Conservation (phyloP, 2,329 filamentous ascomycete species). For the Orbilia quercus region DNA sequence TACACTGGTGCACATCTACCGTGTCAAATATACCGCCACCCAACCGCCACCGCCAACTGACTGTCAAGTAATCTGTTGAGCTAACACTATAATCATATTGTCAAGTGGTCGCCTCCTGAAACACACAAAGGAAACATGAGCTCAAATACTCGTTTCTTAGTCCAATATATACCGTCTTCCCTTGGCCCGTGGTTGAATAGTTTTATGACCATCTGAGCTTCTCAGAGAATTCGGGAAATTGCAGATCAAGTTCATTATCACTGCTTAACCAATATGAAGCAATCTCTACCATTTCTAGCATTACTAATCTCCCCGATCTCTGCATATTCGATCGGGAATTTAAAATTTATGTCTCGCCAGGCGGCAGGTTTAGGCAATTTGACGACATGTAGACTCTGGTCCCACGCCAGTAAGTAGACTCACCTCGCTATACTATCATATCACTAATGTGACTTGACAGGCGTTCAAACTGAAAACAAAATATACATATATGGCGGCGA, state of each 20-base stretch:
- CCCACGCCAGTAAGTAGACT: constrained; percentile 42
- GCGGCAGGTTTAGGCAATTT: not conserved
- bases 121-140: constrained; percentile 32
- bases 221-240: no score
- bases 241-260: not conserved
- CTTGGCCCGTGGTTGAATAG: no score
- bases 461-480: constrained; percentile 22
- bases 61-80: no score
- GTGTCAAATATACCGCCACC: no score
- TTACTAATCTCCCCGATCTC: constrained; percentile 1
- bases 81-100: constrained; percentile 1
- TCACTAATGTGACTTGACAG: constrained; percentile 7
- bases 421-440: not conserved
- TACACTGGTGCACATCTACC: no score
- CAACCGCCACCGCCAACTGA: no score
- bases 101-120: not conserved
- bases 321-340: constrained; percentile 5
- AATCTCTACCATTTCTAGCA: constrained; percentile 9
- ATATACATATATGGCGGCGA: constrained; percentile 49
- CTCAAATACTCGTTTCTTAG: not conserved
- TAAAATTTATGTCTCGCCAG: constrained; percentile 9
- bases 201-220: no score
- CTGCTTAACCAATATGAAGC: constrained; percentile 14
- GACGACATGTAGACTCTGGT: constrained; percentile 33
- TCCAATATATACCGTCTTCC: no score